Conservation (phyloP, 352 stramenopile genomes). For the Discostella stelligera region DNA sequence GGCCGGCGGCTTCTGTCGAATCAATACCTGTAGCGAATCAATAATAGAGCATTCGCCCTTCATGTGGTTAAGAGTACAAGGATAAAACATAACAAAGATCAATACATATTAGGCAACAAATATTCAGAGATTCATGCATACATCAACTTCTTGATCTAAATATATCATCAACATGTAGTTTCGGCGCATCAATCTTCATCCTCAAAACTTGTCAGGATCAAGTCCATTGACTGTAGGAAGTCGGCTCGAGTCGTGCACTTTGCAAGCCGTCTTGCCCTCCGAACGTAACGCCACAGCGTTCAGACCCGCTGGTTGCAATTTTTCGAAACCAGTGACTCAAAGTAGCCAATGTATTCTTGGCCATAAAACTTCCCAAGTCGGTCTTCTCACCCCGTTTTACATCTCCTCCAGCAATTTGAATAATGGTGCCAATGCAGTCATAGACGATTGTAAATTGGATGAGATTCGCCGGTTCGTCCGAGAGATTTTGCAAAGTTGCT, state of each 20-base stretch:
- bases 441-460: constrained; percentile 76
- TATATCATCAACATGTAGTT: too few species aligned
- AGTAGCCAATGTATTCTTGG: constrained; percentile 53
- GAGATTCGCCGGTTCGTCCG: constrained; percentile 77
- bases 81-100: too few species aligned
- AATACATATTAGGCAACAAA: too few species aligned
- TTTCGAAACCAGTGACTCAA: constrained; percentile 57
- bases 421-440: constrained; percentile 72
- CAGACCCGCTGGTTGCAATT: constrained; percentile 44
- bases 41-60: too few species aligned
- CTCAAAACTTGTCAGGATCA: not conserved
- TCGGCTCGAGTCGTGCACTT: not conserved
- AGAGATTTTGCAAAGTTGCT: constrained; percentile 70
- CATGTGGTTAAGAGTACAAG: too few species aligned
- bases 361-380: constrained; percentile 45
- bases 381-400: constrained; percentile 16
- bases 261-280: not conserved
- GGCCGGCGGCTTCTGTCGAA: too few species aligned
- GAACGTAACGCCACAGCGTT: constrained; percentile 4
- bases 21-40: too few species aligned
- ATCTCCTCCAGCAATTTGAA: constrained; percentile 57
- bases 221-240: not conserved
- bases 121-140: too few species aligned
- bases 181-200: too few species aligned
- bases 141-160: too few species aligned